Base-by-base conservation (phyloP, 352 stramenopile genomes). In the Phytophthora fragariae region DNA sequence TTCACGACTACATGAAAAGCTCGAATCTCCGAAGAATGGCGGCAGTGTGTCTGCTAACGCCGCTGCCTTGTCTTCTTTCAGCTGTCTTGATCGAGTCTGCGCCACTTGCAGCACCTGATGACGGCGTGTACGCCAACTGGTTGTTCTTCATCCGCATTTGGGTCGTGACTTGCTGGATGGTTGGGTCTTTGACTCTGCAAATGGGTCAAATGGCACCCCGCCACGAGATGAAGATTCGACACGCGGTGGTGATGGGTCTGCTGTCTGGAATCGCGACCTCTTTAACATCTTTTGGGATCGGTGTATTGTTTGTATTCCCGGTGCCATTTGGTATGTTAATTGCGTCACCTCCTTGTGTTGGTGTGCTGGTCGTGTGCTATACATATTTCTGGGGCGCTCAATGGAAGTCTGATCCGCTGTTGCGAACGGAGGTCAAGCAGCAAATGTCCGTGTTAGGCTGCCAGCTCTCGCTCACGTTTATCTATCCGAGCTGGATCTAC, bases 401-500 rank as follows among this genome's bases (percentile, higher is more conserved):
- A n/a, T 49, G 41, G 15, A 12, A 3, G 55, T 8, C 39, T 6
- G 37, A 68, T 24, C 24, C 50, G 11, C 41, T 15, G 2, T 29
- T 53, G 19, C 12, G 5, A 3, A 27, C 4, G 6, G 55, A 67
- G 27, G 19, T 41, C 15, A 57, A 60, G 33, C 60, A 54, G 11
- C 35, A 67, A 44, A 39, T 67, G 10, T 39, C 21, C 0, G 47
- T 67, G 10, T 14, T 59, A 2, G 17, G 37, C 5, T 67, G 60
- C 21, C 33, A 67, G 24, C 11, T 72, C 3, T 15, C 35, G 29
- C 56, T 71, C 24, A 69, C 58, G 1, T 59, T 75, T 7, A 35
- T 71, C 3, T 80, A 80, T 24, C 62, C 73, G 14, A 11, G 69
- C 14, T 76, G 62, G 53, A 67, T 66, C 47, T 68, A 49, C 17